Evolutionary conservation across 192 early-diverging fungal genomes (phyloP), one percentile per base, ranked within the genome.

Genomic region (Coemansia sp.): DNA sequence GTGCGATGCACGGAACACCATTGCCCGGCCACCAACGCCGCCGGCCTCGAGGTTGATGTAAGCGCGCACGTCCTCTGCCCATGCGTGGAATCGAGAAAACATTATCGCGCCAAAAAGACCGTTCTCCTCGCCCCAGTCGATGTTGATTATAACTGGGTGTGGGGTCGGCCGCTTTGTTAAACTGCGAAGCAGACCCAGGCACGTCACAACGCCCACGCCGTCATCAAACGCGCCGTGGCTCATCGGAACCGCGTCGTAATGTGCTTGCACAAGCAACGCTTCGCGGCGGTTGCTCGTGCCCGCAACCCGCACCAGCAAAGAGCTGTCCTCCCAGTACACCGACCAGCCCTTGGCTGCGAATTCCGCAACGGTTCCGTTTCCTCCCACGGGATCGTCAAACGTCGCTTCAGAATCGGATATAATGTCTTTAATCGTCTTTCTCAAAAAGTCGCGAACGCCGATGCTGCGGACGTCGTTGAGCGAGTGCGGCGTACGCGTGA

Each of bases 21-120:
- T 71, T 17, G 88, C 85, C 48, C 87, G 85, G 22, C 89, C 89
- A 20, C 89, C 89, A 28, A 87, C 87, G 45, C 89, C 88, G 38
- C 88, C 89, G 12, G 86, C 88, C 75, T 91, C 89, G 6, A 91
- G 83, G 63, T 89, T 89, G 56, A 91, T 71, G 67, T 88, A 91
- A 1, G 83, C 83, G 50, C 86, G 86, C 66, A 89, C 82, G 11
- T 87, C 75, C 5, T 74, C 77, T 7, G 82, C 77, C 89, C 89
- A 91, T 30, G 76, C 83, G 58, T 91, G 89, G 54, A 77, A 77
- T 25, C 85, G 76, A 29, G 87, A 84, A 71, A 91, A 87, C 4
- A 83, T 72, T 18, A 69, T 73, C 8, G 89, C 87, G 11, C 89
- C 89, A 68, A 82, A 72, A 18, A 91, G 70, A 0, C 88, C 89